phyloP scores from a whole-genome alignment of 768 basidiomycete genomes.

The Glaciozyma martinii region DNA sequence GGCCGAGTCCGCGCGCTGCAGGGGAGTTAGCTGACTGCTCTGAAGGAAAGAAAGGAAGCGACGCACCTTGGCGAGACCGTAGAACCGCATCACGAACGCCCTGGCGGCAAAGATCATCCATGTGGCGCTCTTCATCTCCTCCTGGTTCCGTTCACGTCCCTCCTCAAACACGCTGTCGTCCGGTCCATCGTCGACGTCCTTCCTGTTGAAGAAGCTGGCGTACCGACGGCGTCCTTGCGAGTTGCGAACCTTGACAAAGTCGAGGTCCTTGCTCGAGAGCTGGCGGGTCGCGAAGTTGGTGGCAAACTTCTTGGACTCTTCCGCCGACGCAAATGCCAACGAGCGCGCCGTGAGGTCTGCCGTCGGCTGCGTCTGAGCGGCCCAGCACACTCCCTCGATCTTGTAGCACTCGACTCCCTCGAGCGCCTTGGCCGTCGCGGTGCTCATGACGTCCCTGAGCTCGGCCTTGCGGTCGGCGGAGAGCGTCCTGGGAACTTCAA shows the following conservation, averaged over 20 bases:
- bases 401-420: slow-evolving; percentile 25
- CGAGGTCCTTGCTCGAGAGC: slow-evolving; percentile 21
- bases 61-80: slow-evolving; percentile 67
- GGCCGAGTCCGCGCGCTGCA: slow-evolving; percentile 79
- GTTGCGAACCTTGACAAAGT: slow-evolving; percentile 19
- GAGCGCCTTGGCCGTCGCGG: slow-evolving; percentile 14
- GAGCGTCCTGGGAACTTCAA: slow-evolving; percentile 22
- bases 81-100: slow-evolving; percentile 69
- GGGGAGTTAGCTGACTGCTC: background rate
- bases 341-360: slow-evolving; percentile 23
- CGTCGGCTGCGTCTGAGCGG: slow-evolving; percentile 16
- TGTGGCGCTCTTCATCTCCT: slow-evolving; percentile 66
- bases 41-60: background rate
- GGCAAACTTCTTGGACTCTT: slow-evolving; percentile 15
- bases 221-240: slow-evolving; percentile 11
- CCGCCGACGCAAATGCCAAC: slow-evolving; percentile 26
- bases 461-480: slow-evolving; percentile 11
- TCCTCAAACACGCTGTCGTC: slow-evolving; percentile 34
- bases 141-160: slow-evolving; percentile 46
- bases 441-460: slow-evolving; percentile 16
- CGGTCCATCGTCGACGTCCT: background rate
- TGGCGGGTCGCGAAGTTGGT: slow-evolving; percentile 13
- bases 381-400: slow-evolving; percentile 15
- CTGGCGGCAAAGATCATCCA: slow-evolving; percentile 84
- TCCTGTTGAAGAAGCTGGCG: slow-evolving; percentile 27